Evolutionary conservation across 176 grass and related monocot species (phyloP), one percentile per base, ranked within the genome.

Genomic region (Zizania latifolia): DNA sequence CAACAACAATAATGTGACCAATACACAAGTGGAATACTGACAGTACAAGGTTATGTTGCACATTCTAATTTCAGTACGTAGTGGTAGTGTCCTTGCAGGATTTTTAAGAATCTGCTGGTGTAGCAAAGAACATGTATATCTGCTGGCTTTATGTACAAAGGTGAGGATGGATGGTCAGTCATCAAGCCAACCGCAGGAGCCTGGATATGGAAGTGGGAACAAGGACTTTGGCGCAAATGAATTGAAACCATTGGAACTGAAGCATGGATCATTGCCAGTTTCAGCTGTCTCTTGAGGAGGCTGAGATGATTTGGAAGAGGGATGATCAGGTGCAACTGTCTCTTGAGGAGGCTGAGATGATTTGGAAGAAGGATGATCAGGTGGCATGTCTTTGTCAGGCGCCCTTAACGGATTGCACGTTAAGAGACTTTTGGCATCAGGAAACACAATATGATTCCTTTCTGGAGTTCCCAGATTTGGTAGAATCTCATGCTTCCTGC

Each of bases 401-500:
- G 62, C 27, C 22, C 22, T 53, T 22, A n/a, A 53, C n/a, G 19
- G 48, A 53, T 8, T 4, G n/a, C 48, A 8, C 10, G 33, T 26
- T 12, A 10, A n/a, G 24, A 23, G 2, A 26, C 56, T 62, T 69
- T 32, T 40, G 4, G 2, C 58, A n/a, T 81, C 70, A 71, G 88
- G 94, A 84, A 98, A 98, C 74, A 78, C 37, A 34, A 94, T 58
- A 68, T 83, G 84, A 71, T 90, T 76, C 83, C 77, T 85, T 48
- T 8, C 61, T 22, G 91, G 88, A 65, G 82, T 90, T 50, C 70
- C 51, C 30, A 80, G 45, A 26, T 88, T 38, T 72, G 34, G 21
- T 0, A 80, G 9, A 43, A 94, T 94, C 46, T 80, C 72, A 90
- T 93, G 91, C 39, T 88, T 88, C 82, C 91, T 94, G 88, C 53